Conservation (phyloP, 495 filamentous ascomycete genomes). For the Glutinoglossum americanum region DNA sequence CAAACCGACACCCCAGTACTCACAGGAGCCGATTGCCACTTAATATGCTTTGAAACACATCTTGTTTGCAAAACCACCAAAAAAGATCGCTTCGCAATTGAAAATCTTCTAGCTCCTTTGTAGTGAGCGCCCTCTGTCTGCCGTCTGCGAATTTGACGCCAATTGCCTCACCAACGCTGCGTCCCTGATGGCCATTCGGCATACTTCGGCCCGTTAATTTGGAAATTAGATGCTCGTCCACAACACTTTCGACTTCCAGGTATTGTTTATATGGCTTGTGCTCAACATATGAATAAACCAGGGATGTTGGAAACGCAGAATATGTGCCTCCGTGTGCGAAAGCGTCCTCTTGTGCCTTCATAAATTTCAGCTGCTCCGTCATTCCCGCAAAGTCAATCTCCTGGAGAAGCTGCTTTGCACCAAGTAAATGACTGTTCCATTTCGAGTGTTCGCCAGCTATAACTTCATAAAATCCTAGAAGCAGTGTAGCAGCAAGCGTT, state of each 20-base stretch:
- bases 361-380: constrained; percentile 28
- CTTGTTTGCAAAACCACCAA: constrained; percentile 95
- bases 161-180: constrained; percentile 16
- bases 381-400: constrained; percentile 62
- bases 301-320: neutral
- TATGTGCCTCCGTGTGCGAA: neutral
- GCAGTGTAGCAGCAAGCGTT: constrained; percentile 69
- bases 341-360: constrained; percentile 3
- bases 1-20: constrained; percentile 18
- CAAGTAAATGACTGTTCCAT: constrained; percentile 82
- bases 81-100: constrained; percentile 70
- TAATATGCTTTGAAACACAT: constrained; percentile 73
- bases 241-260: neutral
- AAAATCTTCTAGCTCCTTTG: constrained; percentile 56
- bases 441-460: constrained; percentile 87
- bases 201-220: constrained; percentile 23
- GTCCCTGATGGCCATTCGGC: constrained; percentile 25
- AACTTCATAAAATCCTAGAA: constrained; percentile 85
- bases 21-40: constrained; percentile 72
- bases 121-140: constrained; percentile 25
- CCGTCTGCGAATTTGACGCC: neutral
- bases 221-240: constrained; percentile 20
- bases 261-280: neutral
- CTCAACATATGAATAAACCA: neutral
- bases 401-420: constrained; percentile 58